phyloP scores from a whole-genome alignment of 2,329 filamentous ascomycete genomes.

The Phyllosticta citribraziliensis region DNA sequence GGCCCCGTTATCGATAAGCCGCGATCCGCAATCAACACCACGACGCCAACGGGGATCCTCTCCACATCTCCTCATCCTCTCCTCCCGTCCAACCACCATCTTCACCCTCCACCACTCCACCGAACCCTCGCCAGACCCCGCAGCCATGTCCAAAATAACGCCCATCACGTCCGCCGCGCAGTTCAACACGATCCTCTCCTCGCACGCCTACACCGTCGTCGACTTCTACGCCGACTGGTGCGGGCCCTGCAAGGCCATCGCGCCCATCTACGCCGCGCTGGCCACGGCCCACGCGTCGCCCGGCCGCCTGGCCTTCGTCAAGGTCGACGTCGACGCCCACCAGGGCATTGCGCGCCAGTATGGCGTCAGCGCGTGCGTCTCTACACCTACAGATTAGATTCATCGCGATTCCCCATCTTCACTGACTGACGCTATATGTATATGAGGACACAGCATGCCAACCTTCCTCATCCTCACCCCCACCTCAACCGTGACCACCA shows the following conservation, averaged over 20 bases:
- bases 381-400: too few relatives aligned
- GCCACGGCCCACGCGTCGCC: slow-evolving; percentile 40
- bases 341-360: slow-evolving; percentile 40
- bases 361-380: slow-evolving; percentile 37
- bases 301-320: slow-evolving; percentile 40
- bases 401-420: too few relatives aligned
- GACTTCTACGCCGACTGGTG: slow-evolving; percentile 49
- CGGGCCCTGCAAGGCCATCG: slow-evolving; percentile 47
- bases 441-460: slow-evolving; percentile 36
- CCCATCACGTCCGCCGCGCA: slow-evolving; percentile 24
- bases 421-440: too few relatives aligned
- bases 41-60: not conserved
- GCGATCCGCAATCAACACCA: not conserved
- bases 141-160: slow-evolving; percentile 22
- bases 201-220: slow-evolving; percentile 34
- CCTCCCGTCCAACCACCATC: not conserved
- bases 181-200: slow-evolving; percentile 25
- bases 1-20: not conserved
- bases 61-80: not conserved
- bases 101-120: not conserved
- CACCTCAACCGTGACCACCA: slow-evolving; percentile 34
- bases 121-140: not conserved
- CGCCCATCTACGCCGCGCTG: slow-evolving; percentile 42
- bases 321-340: slow-evolving; percentile 46
- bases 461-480: slow-evolving; percentile 40